Evolutionary conservation across 2,329 filamentous ascomycete species (phyloP).

Genomic region (Penicillium glabrum): DNA sequence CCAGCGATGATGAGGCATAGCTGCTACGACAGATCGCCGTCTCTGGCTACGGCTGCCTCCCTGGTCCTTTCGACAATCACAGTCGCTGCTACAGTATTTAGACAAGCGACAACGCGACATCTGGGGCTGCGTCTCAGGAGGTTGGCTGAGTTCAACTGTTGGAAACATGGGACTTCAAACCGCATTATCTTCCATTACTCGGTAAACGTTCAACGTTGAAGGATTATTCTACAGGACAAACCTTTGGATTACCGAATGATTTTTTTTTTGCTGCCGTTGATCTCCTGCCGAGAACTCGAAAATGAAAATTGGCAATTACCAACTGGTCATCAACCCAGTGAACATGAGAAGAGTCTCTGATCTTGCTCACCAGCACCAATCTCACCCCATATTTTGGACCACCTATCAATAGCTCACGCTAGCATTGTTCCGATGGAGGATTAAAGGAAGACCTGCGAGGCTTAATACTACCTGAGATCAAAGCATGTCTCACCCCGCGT

Average conservation of each 20-base stretch:
- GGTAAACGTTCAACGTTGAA: neutral
- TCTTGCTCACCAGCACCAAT: neutral
- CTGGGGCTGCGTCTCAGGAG: neutral
- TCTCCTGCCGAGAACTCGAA: neutral
- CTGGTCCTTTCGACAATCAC: neutral
- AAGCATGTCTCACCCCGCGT: too few relatives aligned
- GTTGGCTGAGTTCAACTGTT: neutral
- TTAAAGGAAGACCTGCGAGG: too few relatives aligned
- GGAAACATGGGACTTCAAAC: neutral
- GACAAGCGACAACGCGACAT: neutral
- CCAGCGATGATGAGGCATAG: too few relatives aligned
- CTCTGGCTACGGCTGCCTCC: neutral
- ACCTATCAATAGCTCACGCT: too few relatives aligned
- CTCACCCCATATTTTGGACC: neutral
- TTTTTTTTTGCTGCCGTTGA: neutral
- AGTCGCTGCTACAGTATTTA: neutral
- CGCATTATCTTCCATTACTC: neutral
- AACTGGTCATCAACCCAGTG: neutral
- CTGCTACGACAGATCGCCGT: too few relatives aligned
- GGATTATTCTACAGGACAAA: neutral
- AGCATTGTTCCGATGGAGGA: too few relatives aligned
- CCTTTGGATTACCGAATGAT: neutral
- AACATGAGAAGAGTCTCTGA: neutral
- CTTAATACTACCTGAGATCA: too few relatives aligned
- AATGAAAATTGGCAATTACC: neutral